Evolutionary conservation across 495 filamentous ascomycete species (phyloP), one percentile per base, ranked within the genome.

Genomic region (Oidiodendron maius): DNA sequence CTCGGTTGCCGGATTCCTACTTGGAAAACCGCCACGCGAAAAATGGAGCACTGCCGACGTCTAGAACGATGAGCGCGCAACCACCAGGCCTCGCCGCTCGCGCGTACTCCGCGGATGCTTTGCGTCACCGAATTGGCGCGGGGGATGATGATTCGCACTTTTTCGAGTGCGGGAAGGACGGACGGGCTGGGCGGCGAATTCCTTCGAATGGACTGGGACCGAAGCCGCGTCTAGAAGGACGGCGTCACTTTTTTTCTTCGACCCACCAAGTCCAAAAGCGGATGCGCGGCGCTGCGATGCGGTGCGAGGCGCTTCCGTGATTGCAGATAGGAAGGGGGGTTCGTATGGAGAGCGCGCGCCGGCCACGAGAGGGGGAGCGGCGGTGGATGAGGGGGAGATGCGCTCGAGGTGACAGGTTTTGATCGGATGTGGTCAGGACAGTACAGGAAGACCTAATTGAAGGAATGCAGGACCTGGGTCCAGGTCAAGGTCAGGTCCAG

Each of bases 221-320:
- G 38, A 32, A 26, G 12, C 18, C 35, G 28, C 2, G 11, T 34
- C 21, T n/a, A 17, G 13, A 36, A 12, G 40, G 50, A 32, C 46
- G 46, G 49, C 41, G n/a, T n/a, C n/a, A n/a, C 47, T 46, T 34
- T 12, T 44, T 53, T 57, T 23, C 50, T 58, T 50, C 55, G 55
- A 44, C 50, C 55, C 26, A 45, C 24, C 11, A 44, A 58, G 42
- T 50, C 55, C 46, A 53, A 46, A 16, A 3, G 38, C 12, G 16
- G 36, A 43, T 44, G 50, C 55, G 55, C 46, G 48, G 44, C 50
- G 55, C 53, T 44, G 50, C 55, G 36, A 43, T 47, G 46, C 55
- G 55, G 55, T 51, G 44, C 50, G 55, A 58, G 44, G 50, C 55
- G 55, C 38, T 34, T 34, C 24, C 21, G 23, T 35, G 50, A 44